Base-by-base conservation (phyloP, 2,329 filamentous ascomycete genomes). In the Hyphodiscus sp. region DNA sequence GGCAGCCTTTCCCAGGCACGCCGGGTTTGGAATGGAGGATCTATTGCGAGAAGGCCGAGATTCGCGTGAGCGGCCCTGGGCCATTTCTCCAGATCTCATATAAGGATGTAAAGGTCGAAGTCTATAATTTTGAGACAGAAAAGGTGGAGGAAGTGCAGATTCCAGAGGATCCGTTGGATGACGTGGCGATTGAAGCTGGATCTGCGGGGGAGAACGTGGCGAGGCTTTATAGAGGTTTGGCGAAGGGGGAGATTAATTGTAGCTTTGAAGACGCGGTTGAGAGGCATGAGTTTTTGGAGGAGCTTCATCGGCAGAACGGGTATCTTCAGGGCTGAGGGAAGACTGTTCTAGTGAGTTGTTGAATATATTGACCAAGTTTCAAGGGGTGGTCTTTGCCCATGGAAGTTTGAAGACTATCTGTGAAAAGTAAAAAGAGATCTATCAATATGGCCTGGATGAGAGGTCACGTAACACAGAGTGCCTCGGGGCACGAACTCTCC, bases 21-120 rank as follows among this genome's bases (percentile, higher is more conserved):
- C 70, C 75, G 0, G 69, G 67, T 1, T 61, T 79, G 0, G 64
- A 72, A 0, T 82, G 79, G 76, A 72, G 69, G 7, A 73, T 83
- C 41, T 69, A 74, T 45, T 78, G 80, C 19, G 73, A 77, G 49
- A 74, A 72, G 56, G 78, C 77, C 0, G 77, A 81, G 65, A 68
- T 80, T 3, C 66, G 73, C 15, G 59, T 79, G 53, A 26, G 23
- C 23, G 23, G 4, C 8, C 23, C 23, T 11, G 50, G 57, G 0
- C 53, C 56, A 9, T 61, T 60, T 30, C 1, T 63, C 1, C 54
- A 57, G 20, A 56, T 63, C 5, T 54, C 58, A 2, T 59, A 56
- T 44, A 20, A 38, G 9, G 58, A 58, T 45, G 43, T 54, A 47
- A 61, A 59, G 47, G 47, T 64, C 10, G 51, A 61, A 19, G 15